Base-by-base conservation (phyloP, 1,284 basidiomycete species). In the Ganoderma lingzhi region DNA sequence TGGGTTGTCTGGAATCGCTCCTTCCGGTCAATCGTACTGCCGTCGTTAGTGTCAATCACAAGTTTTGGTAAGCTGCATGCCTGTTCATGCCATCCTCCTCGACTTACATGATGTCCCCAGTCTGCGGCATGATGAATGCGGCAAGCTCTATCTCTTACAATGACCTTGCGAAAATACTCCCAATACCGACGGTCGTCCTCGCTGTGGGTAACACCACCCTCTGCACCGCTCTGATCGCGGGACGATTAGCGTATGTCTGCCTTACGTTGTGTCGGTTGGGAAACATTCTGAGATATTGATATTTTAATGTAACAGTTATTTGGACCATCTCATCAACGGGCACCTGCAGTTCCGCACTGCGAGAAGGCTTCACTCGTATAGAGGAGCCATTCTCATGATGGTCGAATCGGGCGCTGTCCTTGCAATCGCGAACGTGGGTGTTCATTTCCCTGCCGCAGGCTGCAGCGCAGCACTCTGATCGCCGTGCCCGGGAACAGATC, bases 351-450 rank as follows among this genome's bases (percentile, higher is more conserved):
- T 67, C 35, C 23, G 65, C 4, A 23, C 55, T 28, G 68, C 64
- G 3, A 51, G 19, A 28, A 32, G 62, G 17, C 14, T 60, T 56
- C 53, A 64, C 41, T 42, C 62, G 3, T 70, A 65, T 55, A 42
- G 59, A 19, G 65, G 60, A 17, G 44, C 62, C 17, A 67, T 70
- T 19, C 42, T 67, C 17, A 60, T 70, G 56, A 55, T 70, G 39
- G 39, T 70, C 45, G 69, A 70, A 35, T 70, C 69, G 2, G 69
- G 65, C 30, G 69, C 69, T 3, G 42, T 70, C n/a, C 69, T 70
- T 14, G 58, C 65, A 3, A 42, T 63, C 5, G 65, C 66, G 6
- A 64, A 70, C 48, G 65, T 70, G 41, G 39, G 65, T 53, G 12
- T 23, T 30, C 41, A 56, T 56, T 23, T 39, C 17, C 35, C 19